A percentile compares a stretch with the other conserved stretches of the same genome.
Evolutionary conservation across 805 yeast genomes (phyloP).

Genomic region (Tetrapisispora nanseiensis): DNA sequence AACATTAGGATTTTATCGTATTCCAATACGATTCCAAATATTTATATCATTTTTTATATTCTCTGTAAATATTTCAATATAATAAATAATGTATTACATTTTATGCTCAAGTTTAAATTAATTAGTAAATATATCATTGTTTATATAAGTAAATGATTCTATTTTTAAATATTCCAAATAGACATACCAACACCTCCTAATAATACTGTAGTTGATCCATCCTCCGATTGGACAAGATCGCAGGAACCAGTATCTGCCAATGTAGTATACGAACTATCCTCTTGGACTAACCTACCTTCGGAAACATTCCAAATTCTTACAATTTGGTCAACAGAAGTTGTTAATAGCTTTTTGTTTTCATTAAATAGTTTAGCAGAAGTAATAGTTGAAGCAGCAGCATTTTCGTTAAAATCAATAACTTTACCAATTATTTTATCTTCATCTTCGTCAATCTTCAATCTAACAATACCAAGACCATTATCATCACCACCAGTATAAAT

Average conservation of each 20-base stretch:
- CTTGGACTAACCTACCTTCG: conserved; percentile 19
- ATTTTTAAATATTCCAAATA: no score
- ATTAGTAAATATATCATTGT: no score
- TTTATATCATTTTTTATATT: not conserved
- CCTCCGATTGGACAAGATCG: conserved; percentile 30
- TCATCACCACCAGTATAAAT: conserved; percentile 89
- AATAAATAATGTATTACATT: not conserved
- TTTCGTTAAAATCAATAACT: conserved; percentile 31
- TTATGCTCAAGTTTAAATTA: no score
- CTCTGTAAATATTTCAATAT: conserved; percentile 1
- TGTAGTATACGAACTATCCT: conserved; percentile 52
- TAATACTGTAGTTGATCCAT: conserved; percentile 31
- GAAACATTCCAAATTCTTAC: conserved; percentile 52
- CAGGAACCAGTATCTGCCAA: conserved; percentile 86
- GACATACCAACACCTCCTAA: conserved; percentile 84
- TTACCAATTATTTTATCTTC: conserved; percentile 9
- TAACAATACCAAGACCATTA: conserved; percentile 49
- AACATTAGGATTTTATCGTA: no score
- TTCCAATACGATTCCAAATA: not conserved
- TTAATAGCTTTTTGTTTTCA: conserved; percentile 32
- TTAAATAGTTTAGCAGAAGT: conserved; percentile 45
- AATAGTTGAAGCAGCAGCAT: conserved; percentile 82
- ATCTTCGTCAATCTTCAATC: conserved; percentile 25
- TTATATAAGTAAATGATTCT: conserved; percentile 3
- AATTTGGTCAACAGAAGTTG: conserved; percentile 79